Evolutionary conservation across 2,329 filamentous ascomycete species (phyloP).

Genomic region (Colletotrichum salicis): DNA sequence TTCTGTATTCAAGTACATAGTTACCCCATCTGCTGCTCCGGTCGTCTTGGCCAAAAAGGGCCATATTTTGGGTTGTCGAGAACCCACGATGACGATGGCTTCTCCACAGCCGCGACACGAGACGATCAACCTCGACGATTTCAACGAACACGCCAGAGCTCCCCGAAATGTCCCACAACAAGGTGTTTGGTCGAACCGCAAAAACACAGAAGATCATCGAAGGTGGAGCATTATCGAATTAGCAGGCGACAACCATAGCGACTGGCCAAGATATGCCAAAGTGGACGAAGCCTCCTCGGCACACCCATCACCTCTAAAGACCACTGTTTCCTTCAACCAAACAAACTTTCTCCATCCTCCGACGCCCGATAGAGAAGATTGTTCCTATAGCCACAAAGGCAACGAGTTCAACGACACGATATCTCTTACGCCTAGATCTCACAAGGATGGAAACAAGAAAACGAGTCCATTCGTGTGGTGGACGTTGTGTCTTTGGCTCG

Average conservation of each 20-base stretch:
- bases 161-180: not conserved
- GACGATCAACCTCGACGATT: constrained; percentile 21
- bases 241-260: not conserved
- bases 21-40: constrained; percentile 1
- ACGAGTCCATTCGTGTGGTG: constrained; percentile 25
- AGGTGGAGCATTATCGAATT: constrained; percentile 2
- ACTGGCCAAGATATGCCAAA: not conserved
- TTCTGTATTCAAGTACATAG: not conserved
- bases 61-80: not conserved
- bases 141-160: not conserved
- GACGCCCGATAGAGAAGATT: constrained; percentile 10
- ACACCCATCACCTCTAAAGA: not conserved
- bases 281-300: not conserved
- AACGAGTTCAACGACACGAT: constrained; percentile 10
- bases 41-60: not conserved
- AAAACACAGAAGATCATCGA: not conserved
- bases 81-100: not conserved
- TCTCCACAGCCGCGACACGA: not conserved
- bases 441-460: not conserved
- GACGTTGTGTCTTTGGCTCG: constrained; percentile 21
- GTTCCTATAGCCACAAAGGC: not conserved
- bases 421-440: constrained; percentile 4
- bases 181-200: constrained; percentile 1
- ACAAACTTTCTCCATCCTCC: constrained; percentile 16
- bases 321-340: not conserved